These are phyloP conservation scores for Termitomyces sp. DNA, from an alignment of 768 basidiomycete genomes.

Conservation along the genomic window DNA sequence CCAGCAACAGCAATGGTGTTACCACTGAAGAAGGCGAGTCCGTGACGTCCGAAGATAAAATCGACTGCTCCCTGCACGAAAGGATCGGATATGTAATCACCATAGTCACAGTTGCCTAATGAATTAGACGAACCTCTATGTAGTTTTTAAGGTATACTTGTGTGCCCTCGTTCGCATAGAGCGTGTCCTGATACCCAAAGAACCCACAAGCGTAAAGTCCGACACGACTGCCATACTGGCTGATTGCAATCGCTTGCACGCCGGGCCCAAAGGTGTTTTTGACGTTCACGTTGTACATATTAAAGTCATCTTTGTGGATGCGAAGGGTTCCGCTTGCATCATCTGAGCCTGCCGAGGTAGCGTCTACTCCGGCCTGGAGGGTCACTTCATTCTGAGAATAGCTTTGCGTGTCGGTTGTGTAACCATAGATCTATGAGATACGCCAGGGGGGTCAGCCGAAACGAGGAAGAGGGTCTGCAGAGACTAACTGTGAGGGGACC, in stretches of 20 bases:
- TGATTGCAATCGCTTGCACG: constrained; percentile 43
- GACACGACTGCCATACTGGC: constrained; percentile 41
- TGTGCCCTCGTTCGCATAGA: constrained; percentile 39
- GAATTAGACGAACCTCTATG: constrained; percentile 31
- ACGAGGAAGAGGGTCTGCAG: too few relatives aligned
- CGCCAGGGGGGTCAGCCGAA: not conserved
- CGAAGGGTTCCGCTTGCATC: constrained; percentile 45
- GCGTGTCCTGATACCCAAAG: constrained; percentile 43
- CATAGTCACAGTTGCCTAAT: not conserved
- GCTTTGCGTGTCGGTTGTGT: constrained; percentile 32
- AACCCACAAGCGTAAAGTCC: constrained; percentile 43
- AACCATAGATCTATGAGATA: constrained; percentile 33
- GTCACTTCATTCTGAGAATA: constrained; percentile 35
- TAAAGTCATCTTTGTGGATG: constrained; percentile 41
- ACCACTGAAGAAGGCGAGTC: constrained; percentile 41
- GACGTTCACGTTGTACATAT: constrained; percentile 46
- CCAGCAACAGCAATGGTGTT: constrained; percentile 42
- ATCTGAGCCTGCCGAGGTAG: constrained; percentile 34
- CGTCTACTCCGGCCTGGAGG: constrained; percentile 30
- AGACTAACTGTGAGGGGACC: constrained; percentile 18
- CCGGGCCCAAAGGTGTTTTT: constrained; percentile 41
- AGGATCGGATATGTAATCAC: not conserved
- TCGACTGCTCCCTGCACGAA: constrained; percentile 36
- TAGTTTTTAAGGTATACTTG: constrained; percentile 43
- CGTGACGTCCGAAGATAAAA: constrained; percentile 44